Conservation (phyloP, 768 basidiomycete species). For the Lactarius psammicola region DNA sequence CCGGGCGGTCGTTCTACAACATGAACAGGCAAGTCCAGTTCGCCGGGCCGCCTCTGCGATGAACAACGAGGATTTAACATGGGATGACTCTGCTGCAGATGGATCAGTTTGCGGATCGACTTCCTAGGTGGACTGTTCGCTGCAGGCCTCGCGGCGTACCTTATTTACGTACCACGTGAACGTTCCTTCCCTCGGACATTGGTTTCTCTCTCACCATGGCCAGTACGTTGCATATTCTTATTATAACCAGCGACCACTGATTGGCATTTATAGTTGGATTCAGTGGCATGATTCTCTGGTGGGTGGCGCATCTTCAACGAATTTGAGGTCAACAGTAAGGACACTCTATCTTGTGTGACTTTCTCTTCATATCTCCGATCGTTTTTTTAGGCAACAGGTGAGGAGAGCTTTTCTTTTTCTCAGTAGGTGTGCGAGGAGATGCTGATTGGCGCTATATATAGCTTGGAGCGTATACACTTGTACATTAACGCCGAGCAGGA, state of each 20-base stretch:
- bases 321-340: too few species aligned
- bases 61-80: background rate
- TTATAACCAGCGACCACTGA: background rate
- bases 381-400: conserved; percentile 34
- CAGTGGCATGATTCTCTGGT: too few species aligned
- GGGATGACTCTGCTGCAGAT: conserved; percentile 33
- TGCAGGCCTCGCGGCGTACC: conserved; percentile 48
- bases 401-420: background rate
- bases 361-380: background rate
- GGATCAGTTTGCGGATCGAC: conserved; percentile 57
- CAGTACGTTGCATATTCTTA: conserved; percentile 30
- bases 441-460: conserved; percentile 25
- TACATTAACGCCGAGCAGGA: conserved; percentile 57
- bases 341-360: too few species aligned
- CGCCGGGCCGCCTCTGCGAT: background rate
- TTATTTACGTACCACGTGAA: conserved; percentile 44
- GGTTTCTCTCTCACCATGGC: conserved; percentile 46
- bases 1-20: conserved; percentile 46
- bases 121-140: conserved; percentile 50
- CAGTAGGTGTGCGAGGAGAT: conserved; percentile 1
- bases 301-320: too few species aligned
- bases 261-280: conserved; percentile 45
- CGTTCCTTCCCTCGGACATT: conserved; percentile 39
- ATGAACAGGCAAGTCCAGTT: conserved; percentile 40
- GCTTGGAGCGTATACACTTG: conserved; percentile 51